A percentile compares a stretch with the other conserved stretches of the same genome.
Evolutionary conservation across 345 rosid genomes (phyloP).

Genomic region (Ceriops tagal): DNA sequence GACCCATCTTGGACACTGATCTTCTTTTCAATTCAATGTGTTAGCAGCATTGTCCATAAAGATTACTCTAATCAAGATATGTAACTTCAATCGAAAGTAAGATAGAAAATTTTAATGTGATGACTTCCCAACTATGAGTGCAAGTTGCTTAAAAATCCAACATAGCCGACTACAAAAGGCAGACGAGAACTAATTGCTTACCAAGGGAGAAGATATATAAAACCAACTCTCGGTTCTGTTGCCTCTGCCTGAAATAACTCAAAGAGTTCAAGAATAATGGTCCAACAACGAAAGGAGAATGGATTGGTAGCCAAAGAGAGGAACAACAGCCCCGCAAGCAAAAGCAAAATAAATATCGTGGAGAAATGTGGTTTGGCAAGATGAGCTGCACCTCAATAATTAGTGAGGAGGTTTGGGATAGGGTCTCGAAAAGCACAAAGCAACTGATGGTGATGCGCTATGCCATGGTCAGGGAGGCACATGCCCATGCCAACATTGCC

Average conservation of each 20-base stretch:
- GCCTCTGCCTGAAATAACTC: too few relatives aligned
- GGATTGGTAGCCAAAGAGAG: slow-evolving; percentile 17
- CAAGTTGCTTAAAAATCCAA: neutral
- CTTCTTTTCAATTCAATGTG: slow-evolving; percentile 15
- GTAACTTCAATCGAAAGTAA: neutral
- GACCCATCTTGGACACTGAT: slow-evolving; percentile 22
- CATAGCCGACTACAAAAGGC: neutral
- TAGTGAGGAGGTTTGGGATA: slow-evolving; percentile 34
- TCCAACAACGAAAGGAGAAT: slow-evolving; percentile 19
- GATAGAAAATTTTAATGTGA: neutral
- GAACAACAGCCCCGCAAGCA: slow-evolving; percentile 19
- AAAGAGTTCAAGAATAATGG: slow-evolving; percentile 2
- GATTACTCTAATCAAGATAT: neutral
- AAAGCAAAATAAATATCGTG: slow-evolving; percentile 10
- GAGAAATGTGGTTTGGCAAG: slow-evolving; percentile 16
- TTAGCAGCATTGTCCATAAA: neutral
- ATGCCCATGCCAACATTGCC: slow-evolving; percentile 44
- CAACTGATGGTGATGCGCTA: slow-evolving; percentile 42
- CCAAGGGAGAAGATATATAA: neutral
- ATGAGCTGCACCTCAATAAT: slow-evolving; percentile 48
- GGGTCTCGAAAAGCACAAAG: slow-evolving; percentile 31
- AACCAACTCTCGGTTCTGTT: too few relatives aligned
- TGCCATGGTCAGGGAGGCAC: slow-evolving; percentile 55
- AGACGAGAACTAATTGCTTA: neutral
- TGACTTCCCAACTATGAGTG: neutral